Evolutionary conservation across 345 rosid genomes (phyloP).

Genomic region (Moricandia moricandioides): DNA sequence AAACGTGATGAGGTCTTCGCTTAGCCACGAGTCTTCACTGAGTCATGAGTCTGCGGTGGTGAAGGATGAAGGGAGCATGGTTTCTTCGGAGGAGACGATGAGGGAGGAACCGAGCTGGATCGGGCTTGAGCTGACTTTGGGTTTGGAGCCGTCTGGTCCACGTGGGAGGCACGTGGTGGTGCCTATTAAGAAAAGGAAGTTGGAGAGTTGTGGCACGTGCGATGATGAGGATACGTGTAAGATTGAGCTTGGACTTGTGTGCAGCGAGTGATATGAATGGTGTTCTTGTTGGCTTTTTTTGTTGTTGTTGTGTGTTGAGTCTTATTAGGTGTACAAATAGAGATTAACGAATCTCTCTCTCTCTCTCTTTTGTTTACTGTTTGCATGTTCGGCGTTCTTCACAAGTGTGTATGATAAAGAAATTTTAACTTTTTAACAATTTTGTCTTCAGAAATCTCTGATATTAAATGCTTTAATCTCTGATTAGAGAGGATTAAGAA

Average conservation of each 20-base stretch:
- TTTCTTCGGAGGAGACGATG: slow-evolving; percentile 55
- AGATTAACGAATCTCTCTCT: slow-evolving; percentile 20
- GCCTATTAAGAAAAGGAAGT: slow-evolving; percentile 69
- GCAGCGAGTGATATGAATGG: slow-evolving; percentile 11
- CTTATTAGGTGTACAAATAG: slow-evolving; percentile 23
- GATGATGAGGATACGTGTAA: slow-evolving; percentile 53
- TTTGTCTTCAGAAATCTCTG: not conserved
- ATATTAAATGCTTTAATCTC: not conserved
- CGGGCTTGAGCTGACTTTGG: slow-evolving; percentile 62
- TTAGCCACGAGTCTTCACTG: slow-evolving; percentile 85
- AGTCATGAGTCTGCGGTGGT: slow-evolving; percentile 73
- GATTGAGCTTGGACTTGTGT: slow-evolving; percentile 61
- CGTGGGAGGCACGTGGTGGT: slow-evolving; percentile 58
- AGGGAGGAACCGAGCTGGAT: slow-evolving; percentile 59
- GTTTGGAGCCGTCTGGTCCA: slow-evolving; percentile 55
- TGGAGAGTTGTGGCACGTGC: slow-evolving; percentile 35
- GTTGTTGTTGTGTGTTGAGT: slow-evolving; percentile 14
- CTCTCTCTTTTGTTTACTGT: not conserved
- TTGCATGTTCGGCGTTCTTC: slow-evolving; percentile 22
- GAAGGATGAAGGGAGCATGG: slow-evolving; percentile 64
- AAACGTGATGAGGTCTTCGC: slow-evolving; percentile 23
- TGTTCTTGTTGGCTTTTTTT: not conserved
- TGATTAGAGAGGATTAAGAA: not conserved
- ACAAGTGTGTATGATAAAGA: slow-evolving; percentile 27
- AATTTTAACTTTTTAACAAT: slow-evolving; percentile 13